These are phyloP conservation scores for Tillandsia fasciculata DNA, from an alignment of 176 grass and related monocot species.

Conservation along the genomic window DNA sequence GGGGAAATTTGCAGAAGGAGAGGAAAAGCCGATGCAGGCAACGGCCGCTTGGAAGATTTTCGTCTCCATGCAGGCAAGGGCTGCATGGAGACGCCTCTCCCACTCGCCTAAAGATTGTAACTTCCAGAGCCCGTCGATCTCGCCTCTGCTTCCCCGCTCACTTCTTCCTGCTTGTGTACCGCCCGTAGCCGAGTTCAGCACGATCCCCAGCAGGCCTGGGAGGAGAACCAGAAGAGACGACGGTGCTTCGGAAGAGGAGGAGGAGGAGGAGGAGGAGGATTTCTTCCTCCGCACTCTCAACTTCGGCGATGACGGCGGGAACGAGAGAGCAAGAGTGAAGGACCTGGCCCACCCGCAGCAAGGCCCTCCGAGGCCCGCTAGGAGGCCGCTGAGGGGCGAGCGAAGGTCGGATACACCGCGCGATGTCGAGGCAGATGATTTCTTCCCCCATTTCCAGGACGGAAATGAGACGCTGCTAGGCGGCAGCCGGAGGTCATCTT, in stretches of 20 bases:
- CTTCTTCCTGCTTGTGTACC: not conserved
- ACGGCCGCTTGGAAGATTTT: not conserved
- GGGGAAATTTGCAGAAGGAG: too few relatives aligned
- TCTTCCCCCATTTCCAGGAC: conserved; percentile 27
- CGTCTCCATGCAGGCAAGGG: not conserved
- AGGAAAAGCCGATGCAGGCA: too few relatives aligned
- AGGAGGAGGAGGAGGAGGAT: conserved; percentile 50
- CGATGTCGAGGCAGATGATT: conserved; percentile 6
- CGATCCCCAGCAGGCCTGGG: not conserved
- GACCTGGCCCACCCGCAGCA: conserved; percentile 12
- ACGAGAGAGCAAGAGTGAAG: conserved; percentile 12
- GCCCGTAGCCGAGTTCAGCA: not conserved
- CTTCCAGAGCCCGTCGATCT: not conserved
- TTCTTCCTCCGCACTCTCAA: conserved; percentile 56
- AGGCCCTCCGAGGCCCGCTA: not conserved
- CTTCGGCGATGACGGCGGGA: conserved; percentile 35
- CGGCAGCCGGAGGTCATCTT: not conserved
- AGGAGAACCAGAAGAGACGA: not conserved
- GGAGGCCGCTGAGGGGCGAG: conserved; percentile 1
- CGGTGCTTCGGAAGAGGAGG: conserved; percentile 16
- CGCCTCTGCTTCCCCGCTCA: not conserved
- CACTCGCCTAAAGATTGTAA: not conserved
- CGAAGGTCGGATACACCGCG: not conserved
- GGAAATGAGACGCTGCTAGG: not conserved
- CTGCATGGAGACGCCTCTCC: not conserved